Percentiles rank a stretch among this genome's conserved stretches.
These are phyloP conservation scores for Ophiostoma himal-ulmi DNA, from an alignment of 2,329 filamentous ascomycete species.

Conservation along the genomic window DNA sequence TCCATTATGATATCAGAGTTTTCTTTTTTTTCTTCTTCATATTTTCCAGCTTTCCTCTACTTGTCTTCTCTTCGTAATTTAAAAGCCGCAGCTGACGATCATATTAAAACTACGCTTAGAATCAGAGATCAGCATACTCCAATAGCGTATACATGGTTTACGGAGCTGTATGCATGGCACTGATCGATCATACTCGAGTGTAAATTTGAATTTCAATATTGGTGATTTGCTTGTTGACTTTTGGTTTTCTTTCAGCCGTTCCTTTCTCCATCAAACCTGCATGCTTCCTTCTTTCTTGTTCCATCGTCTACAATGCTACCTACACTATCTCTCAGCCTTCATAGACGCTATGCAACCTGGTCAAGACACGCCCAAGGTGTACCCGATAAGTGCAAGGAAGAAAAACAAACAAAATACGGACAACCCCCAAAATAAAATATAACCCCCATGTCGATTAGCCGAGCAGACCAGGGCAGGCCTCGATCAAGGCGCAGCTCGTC, in stretches of 20 bases:
- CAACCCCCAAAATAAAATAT: not conserved
- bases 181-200: not conserved
- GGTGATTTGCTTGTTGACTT: not conserved
- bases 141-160: not conserved
- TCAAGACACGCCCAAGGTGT: conserved; percentile 6
- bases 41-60: not conserved
- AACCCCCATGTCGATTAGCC: conserved; percentile 12
- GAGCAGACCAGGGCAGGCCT: conserved; percentile 2
- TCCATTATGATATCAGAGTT: not conserved
- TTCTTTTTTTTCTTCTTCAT: not conserved
- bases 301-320: not conserved
- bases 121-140: not conserved
- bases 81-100: conserved; percentile 2
- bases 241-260: not conserved
- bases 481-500: not conserved
- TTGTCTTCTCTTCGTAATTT: not conserved
- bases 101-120: not conserved
- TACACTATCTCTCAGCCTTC: not conserved
- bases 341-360: conserved; percentile 1
- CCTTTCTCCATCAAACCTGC: not conserved
- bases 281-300: conserved; percentile 18
- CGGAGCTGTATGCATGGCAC: not conserved
- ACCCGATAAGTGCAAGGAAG: not conserved
- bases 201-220: not conserved
- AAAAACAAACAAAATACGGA: not conserved